Percentiles rank a stretch among this genome's conserved stretches.
phyloP scores from a whole-genome alignment of 768 basidiomycete genomes.

The Boletus sp. region DNA sequence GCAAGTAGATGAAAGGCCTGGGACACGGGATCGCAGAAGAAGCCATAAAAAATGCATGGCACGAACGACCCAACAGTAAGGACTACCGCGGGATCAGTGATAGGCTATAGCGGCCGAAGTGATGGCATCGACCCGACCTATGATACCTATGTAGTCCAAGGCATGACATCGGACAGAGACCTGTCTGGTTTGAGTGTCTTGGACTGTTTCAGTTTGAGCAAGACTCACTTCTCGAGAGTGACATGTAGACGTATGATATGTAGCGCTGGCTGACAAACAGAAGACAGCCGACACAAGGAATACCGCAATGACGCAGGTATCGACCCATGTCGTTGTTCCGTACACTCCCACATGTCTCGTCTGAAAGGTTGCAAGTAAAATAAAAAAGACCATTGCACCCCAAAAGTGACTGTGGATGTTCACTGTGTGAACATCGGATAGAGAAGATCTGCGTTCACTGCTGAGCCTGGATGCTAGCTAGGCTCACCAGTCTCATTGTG shows the following conservation, averaged over 20 bases:
- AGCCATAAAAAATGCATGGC: conserved; percentile 76
- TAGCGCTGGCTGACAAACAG: conserved; percentile 69
- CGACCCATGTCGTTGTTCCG: conserved; percentile 56
- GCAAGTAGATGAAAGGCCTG: conserved; percentile 54
- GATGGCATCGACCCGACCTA: conserved; percentile 38
- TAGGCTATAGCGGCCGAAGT: background rate
- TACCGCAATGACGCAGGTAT: conserved; percentile 55
- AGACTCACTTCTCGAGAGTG: conserved; percentile 66
- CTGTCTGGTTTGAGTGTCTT: conserved; percentile 34
- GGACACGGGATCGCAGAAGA: conserved; percentile 59
- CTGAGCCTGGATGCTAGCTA: background rate
- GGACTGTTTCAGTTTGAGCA: background rate
- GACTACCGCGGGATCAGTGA: conserved; percentile 32
- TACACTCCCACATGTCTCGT: conserved; percentile 50
- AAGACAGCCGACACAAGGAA: conserved; percentile 73
- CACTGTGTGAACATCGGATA: conserved; percentile 43
- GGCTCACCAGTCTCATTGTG: conserved; percentile 74
- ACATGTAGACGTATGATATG: conserved; percentile 70
- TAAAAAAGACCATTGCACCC: conserved; percentile 61
- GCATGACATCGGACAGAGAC: conserved; percentile 59
- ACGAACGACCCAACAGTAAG: conserved; percentile 78
- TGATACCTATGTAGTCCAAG: conserved; percentile 80
- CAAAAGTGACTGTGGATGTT: conserved; percentile 85
- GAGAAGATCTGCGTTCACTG: conserved; percentile 1
- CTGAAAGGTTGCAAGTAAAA: conserved; percentile 54